These are phyloP conservation scores for Mangifera indica DNA, from an alignment of 345 rosid species.

Conservation along the genomic window DNA sequence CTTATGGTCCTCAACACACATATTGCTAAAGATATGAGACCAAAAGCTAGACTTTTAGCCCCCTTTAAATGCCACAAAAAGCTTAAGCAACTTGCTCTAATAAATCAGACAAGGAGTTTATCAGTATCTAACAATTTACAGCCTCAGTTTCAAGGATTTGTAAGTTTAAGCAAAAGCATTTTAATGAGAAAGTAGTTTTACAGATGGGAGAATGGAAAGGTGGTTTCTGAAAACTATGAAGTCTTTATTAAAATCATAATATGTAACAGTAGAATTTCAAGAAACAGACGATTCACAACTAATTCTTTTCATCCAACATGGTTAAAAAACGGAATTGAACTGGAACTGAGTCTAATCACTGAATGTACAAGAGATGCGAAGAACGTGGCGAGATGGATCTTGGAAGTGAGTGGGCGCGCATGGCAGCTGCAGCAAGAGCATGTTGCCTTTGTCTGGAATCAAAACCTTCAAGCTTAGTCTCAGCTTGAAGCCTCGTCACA, in stretches of 20 bases:
- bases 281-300: not conserved
- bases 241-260: not conserved
- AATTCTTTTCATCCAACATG: not conserved
- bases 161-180: no score
- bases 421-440: slow-evolving; percentile 17
- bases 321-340: not conserved
- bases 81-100: no score
- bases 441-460: slow-evolving; percentile 32
- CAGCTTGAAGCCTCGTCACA: slow-evolving; percentile 44
- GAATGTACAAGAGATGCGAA: slow-evolving; percentile 39
- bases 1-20: not conserved
- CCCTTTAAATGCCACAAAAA: not conserved
- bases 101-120: not conserved
- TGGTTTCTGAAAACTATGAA: no score
- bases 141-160: not conserved
- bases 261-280: not conserved
- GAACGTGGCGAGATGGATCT: slow-evolving; percentile 31
- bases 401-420: slow-evolving; percentile 29
- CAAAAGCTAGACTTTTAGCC: not conserved
- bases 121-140: not conserved
- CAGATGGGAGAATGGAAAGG: no score
- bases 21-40: not conserved
- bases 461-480: slow-evolving; percentile 34
- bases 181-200: no score
- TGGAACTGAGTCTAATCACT: slow-evolving; percentile 17